Percentiles rank a stretch among this genome's conserved stretches.
Evolutionary conservation across 495 filamentous ascomycete genomes (phyloP).

Genomic region (Penicillium macrosclerotiorum): DNA sequence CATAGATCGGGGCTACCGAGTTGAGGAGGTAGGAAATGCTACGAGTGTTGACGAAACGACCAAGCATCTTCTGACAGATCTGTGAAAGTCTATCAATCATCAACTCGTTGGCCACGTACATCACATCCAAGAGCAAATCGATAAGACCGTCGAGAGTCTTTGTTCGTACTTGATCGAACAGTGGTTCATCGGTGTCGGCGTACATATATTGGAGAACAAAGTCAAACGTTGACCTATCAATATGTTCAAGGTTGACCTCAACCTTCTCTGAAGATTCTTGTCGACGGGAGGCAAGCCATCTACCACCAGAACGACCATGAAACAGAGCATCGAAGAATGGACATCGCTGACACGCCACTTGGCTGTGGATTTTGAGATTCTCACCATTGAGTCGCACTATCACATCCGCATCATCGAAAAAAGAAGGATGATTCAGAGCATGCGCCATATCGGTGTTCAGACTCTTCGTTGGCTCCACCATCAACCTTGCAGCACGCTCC

Average conservation of each 20-base stretch:
- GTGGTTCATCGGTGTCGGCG: slow-evolving; percentile 71
- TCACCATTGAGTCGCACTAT: slow-evolving; percentile 72
- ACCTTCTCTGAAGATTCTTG: slow-evolving; percentile 50
- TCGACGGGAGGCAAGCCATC: slow-evolving; percentile 75
- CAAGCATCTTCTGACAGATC: slow-evolving; percentile 83
- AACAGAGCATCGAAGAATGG: slow-evolving; percentile 93
- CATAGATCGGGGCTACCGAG: slow-evolving; percentile 73
- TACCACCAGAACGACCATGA: slow-evolving; percentile 75
- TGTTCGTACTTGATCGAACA: slow-evolving; percentile 75
- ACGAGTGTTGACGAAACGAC: slow-evolving; percentile 81
- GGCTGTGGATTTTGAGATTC: slow-evolving; percentile 66
- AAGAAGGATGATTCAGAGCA: slow-evolving; percentile 63
- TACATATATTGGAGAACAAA: slow-evolving; percentile 84
- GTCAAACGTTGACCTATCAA: slow-evolving; percentile 66
- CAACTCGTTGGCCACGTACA: slow-evolving; percentile 86
- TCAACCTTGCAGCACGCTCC: slow-evolving; percentile 72
- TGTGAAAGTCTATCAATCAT: slow-evolving; percentile 91
- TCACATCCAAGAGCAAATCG: slow-evolving; percentile 86
- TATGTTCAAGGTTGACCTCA: slow-evolving; percentile 79
- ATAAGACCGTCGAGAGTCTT: slow-evolving; percentile 77
- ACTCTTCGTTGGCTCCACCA: slow-evolving; percentile 59
- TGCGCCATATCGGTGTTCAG: slow-evolving; percentile 65
- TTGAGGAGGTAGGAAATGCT: slow-evolving; percentile 85
- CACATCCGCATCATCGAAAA: slow-evolving; percentile 73
- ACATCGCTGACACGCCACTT: slow-evolving; percentile 76